Evolutionary conservation across 169 alveolate species (phyloP).

Genomic region (Cryptosporidium felis): DNA sequence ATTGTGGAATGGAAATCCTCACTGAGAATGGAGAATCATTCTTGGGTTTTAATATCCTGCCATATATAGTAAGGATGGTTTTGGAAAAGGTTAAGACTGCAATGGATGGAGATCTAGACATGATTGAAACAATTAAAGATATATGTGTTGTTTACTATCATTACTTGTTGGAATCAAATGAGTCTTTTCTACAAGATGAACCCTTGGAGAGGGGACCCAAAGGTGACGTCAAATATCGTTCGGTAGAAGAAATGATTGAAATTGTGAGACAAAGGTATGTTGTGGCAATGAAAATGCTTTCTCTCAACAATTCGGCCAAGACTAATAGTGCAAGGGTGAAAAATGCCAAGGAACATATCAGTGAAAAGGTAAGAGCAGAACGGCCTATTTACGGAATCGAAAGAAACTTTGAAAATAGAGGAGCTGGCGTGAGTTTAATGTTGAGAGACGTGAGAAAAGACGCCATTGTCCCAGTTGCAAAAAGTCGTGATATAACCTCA

Average conservation of each 20-base stretch:
- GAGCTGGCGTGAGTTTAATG: not conserved
- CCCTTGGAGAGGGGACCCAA: not conserved
- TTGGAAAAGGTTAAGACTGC: conserved; percentile 32
- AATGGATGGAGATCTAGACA: conserved; percentile 30
- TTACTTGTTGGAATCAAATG: conserved; percentile 43
- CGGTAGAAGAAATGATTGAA: conserved; percentile 64
- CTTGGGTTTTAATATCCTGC: not conserved
- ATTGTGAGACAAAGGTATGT: conserved; percentile 65
- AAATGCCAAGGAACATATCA: not conserved
- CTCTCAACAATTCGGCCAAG: conserved; percentile 50
- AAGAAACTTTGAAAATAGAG: not conserved
- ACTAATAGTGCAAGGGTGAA: conserved; percentile 7
- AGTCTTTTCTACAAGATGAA: not conserved
- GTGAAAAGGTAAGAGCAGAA: not conserved
- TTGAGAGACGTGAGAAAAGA: not conserved
- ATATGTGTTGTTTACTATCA: conserved; percentile 68
- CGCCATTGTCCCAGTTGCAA: conserved; percentile 5
- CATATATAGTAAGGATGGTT: conserved; percentile 50
- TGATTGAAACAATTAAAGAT: conserved; percentile 43
- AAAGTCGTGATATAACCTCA: not conserved
- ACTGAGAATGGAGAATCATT: not conserved
- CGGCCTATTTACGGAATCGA: not conserved
- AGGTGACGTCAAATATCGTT: not conserved
- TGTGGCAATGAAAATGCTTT: conserved; percentile 62
- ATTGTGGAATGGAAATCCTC: not conserved